Base-by-base conservation (phyloP, 2,329 filamentous ascomycete species). In the Apiospora aurea region DNA sequence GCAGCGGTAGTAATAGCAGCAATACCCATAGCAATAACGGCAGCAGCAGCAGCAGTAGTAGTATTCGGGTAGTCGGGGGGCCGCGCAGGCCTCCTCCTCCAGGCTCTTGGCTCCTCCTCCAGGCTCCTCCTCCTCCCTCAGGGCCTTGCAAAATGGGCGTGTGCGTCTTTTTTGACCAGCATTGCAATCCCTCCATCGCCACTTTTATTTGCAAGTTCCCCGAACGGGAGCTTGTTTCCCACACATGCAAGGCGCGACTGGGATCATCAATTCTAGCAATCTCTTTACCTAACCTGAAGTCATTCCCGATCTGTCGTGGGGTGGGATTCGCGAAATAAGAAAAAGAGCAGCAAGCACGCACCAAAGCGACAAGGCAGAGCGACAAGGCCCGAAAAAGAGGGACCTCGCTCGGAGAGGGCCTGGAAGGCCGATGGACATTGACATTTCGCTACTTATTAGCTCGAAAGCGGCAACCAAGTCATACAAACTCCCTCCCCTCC, bases 391-490 rank as follows among this genome's bases (percentile, higher is more conserved):
- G 43, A 68, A 24, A 34, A 41, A 34, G 66, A 68, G 24, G 66
- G 16, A 41, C 10, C 34, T 38, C 34, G 5, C 34, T 38, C 34
- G 5, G 18, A 21, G 41, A 49, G 44, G 14, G 24, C 67, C 18
- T 49, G 44, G 29, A 29, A 38, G 67, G 47, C 47, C 67, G 44
- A 69, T 68, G 67, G 44, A 7, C 16, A 47, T 13, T 43, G 41
- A 69, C 14, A 29, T 64, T 38, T 64, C 57, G 57, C 57, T 64
- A 34, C 57, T 64, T 64, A 38, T 64, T 41, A 41, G 67, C 44
- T 69, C 47, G 8, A 69, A 69, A 69, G 47, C 44, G 67, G 67
- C 13, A 69, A 69, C 67, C 67, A 69, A 69, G 38, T 69, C 67
- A 69, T 69, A 38, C 38, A 47, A 26, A 44, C 26, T 69, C 67